Evolutionary conservation across 495 filamentous ascomycete genomes (phyloP).

Genomic region (Podospora conica): DNA sequence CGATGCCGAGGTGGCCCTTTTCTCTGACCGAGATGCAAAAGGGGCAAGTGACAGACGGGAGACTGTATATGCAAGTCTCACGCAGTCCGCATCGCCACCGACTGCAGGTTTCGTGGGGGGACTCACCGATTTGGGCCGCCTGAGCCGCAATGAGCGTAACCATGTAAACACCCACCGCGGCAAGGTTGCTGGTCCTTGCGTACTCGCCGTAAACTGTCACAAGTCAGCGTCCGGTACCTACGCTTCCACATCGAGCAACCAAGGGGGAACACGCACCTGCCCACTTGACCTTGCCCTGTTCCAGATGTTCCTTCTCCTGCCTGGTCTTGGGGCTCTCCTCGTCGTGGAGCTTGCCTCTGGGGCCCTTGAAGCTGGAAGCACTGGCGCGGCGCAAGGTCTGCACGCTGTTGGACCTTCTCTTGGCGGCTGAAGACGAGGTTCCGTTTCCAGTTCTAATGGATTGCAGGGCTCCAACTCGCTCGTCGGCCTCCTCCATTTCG

Average conservation of each 20-base stretch:
- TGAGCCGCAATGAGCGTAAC: conserved; percentile 72
- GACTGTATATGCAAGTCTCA: not conserved
- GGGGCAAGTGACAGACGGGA: not conserved
- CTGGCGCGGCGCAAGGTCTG: conserved; percentile 82
- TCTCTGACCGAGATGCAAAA: not conserved
- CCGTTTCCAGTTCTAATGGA: conserved; percentile 56
- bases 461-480: conserved; percentile 60
- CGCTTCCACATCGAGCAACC: not conserved
- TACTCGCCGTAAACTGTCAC: conserved; percentile 70
- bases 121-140: conserved; percentile 61
- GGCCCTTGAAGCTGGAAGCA: conserved; percentile 81
- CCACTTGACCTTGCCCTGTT: conserved; percentile 98
- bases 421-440: conserved; percentile 27
- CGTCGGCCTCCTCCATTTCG: conserved; percentile 67
- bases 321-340: conserved; percentile 77
- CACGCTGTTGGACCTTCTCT: conserved; percentile 60
- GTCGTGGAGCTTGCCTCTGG: conserved; percentile 73
- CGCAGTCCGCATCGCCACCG: not conserved
- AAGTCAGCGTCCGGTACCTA: conserved; percentile 21
- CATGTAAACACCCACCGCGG: conserved; percentile 77
- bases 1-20: not conserved
- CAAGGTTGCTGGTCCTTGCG: conserved; percentile 85
- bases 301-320: conserved; percentile 76
- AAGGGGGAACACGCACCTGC: conserved; percentile 36
- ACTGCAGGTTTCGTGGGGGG: conserved; percentile 12